phyloP scores from a whole-genome alignment of 2,329 filamentous ascomycete genomes.

The Lecanicillium sp. region DNA sequence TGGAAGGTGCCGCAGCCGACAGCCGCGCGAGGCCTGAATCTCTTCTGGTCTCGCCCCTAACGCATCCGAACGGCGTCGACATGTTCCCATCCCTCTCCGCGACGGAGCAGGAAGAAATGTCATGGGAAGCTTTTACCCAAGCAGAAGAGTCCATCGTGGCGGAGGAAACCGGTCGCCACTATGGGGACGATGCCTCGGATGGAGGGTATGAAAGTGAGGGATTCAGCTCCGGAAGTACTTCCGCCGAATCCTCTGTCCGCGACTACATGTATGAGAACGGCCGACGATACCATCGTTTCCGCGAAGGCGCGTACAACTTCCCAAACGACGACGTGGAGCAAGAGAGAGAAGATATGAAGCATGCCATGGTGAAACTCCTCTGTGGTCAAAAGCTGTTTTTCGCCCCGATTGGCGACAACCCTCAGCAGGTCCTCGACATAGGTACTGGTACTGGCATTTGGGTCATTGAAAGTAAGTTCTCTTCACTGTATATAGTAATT shows the following conservation, averaged over 20 bases:
- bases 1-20: background rate
- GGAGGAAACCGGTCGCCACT: conserved; percentile 25
- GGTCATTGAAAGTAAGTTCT: conserved; percentile 45
- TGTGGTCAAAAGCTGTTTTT: conserved; percentile 45
- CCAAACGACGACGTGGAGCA: conserved; percentile 57
- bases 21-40: conserved; percentile 16
- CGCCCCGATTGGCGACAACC: conserved; percentile 41
- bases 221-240: conserved; percentile 31
- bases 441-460: conserved; percentile 55
- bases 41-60: conserved; percentile 25
- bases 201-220: conserved; percentile 34
- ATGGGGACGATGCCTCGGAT: conserved; percentile 24
- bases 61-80: conserved; percentile 31
- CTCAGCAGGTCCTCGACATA: conserved; percentile 49
- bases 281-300: conserved; percentile 51
- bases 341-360: conserved; percentile 52
- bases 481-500: too few relatives aligned
- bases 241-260: conserved; percentile 34
- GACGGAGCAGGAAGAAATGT: conserved; percentile 30
- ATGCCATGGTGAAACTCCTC: conserved; percentile 44
- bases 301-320: conserved; percentile 50
- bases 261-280: conserved; percentile 53
- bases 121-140: conserved; percentile 30
- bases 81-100: conserved; percentile 32
- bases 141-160: conserved; percentile 32